phyloP scores from a whole-genome alignment of 805 yeast species.

The Candida succiphila region DNA sequence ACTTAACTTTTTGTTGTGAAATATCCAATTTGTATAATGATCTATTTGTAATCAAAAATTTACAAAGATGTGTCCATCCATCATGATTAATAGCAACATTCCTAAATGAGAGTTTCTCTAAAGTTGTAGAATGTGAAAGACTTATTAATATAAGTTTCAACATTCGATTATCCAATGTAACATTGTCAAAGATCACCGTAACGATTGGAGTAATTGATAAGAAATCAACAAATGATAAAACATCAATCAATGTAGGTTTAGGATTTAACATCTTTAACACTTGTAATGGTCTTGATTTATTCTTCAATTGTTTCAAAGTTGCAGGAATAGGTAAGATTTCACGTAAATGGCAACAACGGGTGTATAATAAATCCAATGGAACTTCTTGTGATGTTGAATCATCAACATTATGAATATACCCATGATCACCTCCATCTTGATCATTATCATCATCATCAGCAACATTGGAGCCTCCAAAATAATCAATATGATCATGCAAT shows the following conservation, averaged over 20 bases:
- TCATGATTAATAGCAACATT: conserved; percentile 42
- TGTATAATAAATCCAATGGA: conserved; percentile 39
- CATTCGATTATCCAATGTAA: conserved; percentile 45
- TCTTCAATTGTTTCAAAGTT: conserved; percentile 41
- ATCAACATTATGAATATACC: conserved; percentile 18
- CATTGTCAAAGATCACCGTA: conserved; percentile 49
- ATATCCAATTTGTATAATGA: conserved; percentile 41
- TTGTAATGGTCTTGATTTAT: conserved; percentile 39
- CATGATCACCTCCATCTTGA: conserved; percentile 6
- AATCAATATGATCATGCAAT: conserved; percentile 33
- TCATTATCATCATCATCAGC: conserved; percentile 10
- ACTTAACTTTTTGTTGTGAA: conserved; percentile 44
- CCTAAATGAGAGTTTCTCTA: conserved; percentile 44
- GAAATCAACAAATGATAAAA: conserved; percentile 47
- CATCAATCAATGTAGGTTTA: conserved; percentile 47
- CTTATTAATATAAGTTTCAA: conserved; percentile 37
- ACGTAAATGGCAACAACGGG: conserved; percentile 38
- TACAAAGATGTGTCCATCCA: conserved; percentile 44
- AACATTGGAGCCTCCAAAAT: conserved; percentile 15
- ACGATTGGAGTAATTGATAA: conserved; percentile 45
- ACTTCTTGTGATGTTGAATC: conserved; percentile 10
- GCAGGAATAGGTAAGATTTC: conserved; percentile 42
- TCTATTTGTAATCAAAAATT: conserved; percentile 32
- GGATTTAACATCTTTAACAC: conserved; percentile 49
- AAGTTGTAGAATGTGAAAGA: conserved; percentile 28